phyloP scores from a whole-genome alignment of 805 yeast genomes.

The Schwanniomyces vanrijiae region DNA sequence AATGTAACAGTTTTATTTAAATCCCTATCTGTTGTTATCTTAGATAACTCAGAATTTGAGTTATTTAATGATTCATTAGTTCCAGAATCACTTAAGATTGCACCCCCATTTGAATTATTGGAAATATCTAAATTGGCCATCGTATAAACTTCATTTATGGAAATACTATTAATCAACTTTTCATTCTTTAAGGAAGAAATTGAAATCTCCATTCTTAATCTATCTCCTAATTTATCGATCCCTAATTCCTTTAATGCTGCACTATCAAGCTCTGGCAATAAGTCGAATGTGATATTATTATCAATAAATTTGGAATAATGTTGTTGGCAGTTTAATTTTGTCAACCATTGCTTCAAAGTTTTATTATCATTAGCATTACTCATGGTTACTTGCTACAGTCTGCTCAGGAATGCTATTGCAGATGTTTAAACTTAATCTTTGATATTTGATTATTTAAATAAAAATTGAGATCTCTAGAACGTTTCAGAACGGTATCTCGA shows the following conservation, averaged over 20 bases:
- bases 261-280: conserved; percentile 61
- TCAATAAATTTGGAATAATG: conserved; percentile 36
- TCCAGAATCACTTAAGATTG: conserved; percentile 4
- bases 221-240: conserved; percentile 75
- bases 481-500: conserved; percentile 2
- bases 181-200: conserved; percentile 47
- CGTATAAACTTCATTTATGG: conserved; percentile 25
- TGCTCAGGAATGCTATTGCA: neutral
- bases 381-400: neutral
- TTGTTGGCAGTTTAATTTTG: conserved; percentile 33
- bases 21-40: conserved; percentile 12
- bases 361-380: conserved; percentile 8
- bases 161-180: conserved; percentile 17
- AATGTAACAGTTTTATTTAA: conserved; percentile 53
- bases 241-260: conserved; percentile 72
- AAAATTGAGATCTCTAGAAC: neutral
- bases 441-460: neutral
- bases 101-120: neutral
- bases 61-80: conserved; percentile 2
- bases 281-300: conserved; percentile 56
- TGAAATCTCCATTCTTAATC: conserved; percentile 65
- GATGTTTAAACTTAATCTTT: too few species aligned
- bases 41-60: neutral
- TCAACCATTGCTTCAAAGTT: conserved; percentile 38
- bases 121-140: conserved; percentile 14